phyloP scores from a whole-genome alignment of 495 filamentous ascomycete genomes.

The Annulohypoxylon maeteangense region DNA sequence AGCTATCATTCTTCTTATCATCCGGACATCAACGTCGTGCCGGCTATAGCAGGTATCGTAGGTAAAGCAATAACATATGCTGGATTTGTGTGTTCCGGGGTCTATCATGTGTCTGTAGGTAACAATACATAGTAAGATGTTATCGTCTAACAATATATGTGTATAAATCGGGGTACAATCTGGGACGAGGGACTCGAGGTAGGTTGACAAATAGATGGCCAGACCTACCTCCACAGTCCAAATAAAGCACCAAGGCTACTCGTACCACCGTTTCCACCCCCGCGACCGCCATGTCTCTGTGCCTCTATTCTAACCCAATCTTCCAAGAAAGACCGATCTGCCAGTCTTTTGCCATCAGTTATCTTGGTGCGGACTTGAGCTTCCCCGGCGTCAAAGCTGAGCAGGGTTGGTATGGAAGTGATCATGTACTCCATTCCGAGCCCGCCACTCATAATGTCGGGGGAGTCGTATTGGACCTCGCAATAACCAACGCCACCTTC shows the following conservation, averaged over 20 bases:
- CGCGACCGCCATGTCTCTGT: constrained; percentile 58
- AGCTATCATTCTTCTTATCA: too few species aligned
- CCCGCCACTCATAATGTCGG: constrained; percentile 63
- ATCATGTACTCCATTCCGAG: constrained; percentile 69
- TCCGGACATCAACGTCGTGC: not conserved
- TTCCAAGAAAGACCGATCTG: constrained; percentile 63
- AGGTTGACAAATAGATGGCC: not conserved
- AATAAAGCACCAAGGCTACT: constrained; percentile 59
- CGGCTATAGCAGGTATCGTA: not conserved
- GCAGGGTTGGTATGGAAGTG: constrained; percentile 72
- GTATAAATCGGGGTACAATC: not conserved
- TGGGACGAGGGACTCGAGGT: not conserved
- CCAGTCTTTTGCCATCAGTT: constrained; percentile 62
- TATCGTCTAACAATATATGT: not conserved
- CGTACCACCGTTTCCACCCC: constrained; percentile 53
- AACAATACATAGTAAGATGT: not conserved
- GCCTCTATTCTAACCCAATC: constrained; percentile 71
- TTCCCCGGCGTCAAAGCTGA: constrained; percentile 72
- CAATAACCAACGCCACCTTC: constrained; percentile 69
- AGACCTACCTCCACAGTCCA: constrained; percentile 42
- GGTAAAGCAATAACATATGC: too few species aligned
- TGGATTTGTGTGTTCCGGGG: too few species aligned
- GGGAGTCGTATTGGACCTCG: constrained; percentile 71
- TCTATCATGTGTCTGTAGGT: not conserved
- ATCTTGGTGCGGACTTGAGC: constrained; percentile 66